A percentile compares a stretch with the other conserved stretches of the same genome.
Conservation (phyloP, 2,329 filamentous ascomycete genomes). For the Simplicillium sp. region DNA sequence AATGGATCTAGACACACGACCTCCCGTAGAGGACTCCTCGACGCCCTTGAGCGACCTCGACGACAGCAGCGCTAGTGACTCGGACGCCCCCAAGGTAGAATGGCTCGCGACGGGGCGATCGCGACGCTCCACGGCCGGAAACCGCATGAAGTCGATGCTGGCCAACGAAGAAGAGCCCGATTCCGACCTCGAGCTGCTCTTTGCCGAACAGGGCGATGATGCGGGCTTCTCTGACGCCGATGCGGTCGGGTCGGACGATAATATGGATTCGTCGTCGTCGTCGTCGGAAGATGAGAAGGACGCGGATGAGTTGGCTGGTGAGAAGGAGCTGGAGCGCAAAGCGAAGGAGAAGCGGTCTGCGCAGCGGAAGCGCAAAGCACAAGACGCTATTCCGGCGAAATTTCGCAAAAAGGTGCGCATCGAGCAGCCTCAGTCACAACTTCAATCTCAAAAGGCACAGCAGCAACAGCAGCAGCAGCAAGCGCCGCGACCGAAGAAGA, state of each 20-base stretch:
- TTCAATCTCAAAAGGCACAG: slow-evolving; percentile 22
- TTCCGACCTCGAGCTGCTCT: slow-evolving; percentile 63
- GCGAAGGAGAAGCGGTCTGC: slow-evolving; percentile 58
- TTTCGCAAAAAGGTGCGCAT: slow-evolving; percentile 72
- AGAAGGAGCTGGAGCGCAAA: slow-evolving; percentile 73
- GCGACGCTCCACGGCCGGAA: slow-evolving; percentile 74
- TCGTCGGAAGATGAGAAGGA: slow-evolving; percentile 67
- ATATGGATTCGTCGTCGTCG: slow-evolving; percentile 77
- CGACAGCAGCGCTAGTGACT: slow-evolving; percentile 12
- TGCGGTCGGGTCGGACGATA: slow-evolving; percentile 62
- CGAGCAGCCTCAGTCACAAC: slow-evolving; percentile 33
- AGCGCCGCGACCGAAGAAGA: slow-evolving; percentile 45
- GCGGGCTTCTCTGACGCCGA: slow-evolving; percentile 61
- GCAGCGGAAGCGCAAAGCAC: slow-evolving; percentile 71
- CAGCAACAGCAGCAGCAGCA: slow-evolving; percentile 21
- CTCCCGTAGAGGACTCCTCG: slow-evolving; percentile 18
- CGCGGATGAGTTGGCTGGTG: slow-evolving; percentile 68
- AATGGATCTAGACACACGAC: neutral
- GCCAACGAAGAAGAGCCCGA: slow-evolving; percentile 66
- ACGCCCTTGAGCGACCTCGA: slow-evolving; percentile 17
- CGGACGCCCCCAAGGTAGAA: slow-evolving; percentile 38
- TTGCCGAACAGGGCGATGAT: slow-evolving; percentile 63
- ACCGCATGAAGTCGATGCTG: slow-evolving; percentile 70
- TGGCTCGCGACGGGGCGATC: slow-evolving; percentile 65
- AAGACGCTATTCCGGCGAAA: slow-evolving; percentile 61